Evolutionary conservation across 169 alveolate species (phyloP).

Genomic region (Plasmodium yoelii): DNA sequence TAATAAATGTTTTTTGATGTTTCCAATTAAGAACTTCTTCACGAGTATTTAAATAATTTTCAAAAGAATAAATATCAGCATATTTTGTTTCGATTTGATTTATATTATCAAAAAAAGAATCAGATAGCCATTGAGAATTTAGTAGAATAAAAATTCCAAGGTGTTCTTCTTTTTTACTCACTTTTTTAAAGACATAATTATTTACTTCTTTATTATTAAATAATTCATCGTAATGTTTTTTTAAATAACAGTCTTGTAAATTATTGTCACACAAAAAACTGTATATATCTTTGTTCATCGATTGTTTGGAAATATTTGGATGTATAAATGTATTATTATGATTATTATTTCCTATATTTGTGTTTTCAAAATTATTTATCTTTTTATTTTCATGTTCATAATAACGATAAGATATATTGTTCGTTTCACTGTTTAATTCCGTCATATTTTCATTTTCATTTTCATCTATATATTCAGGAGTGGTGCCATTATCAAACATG

Average conservation of each 20-base stretch:
- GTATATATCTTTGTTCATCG: conserved; percentile 22
- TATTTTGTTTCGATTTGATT: conserved; percentile 59
- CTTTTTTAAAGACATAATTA: conserved; percentile 30
- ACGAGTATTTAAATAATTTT: conserved; percentile 43
- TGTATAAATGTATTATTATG: neutral
- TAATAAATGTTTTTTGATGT: conserved; percentile 43
- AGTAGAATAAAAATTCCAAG: conserved; percentile 47
- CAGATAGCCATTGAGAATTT: conserved; percentile 65
- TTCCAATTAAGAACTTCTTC: conserved; percentile 68
- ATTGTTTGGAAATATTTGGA: conserved; percentile 2
- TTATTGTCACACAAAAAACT: conserved; percentile 42
- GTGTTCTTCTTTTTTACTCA: conserved; percentile 59
- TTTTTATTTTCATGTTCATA: neutral
- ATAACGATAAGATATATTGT: neutral
- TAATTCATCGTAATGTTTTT: conserved; percentile 29
- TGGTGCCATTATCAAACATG: neutral
- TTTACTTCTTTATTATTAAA: conserved; percentile 44
- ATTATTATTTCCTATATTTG: neutral
- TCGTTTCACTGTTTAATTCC: neutral
- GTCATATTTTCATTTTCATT: neutral
- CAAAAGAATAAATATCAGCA: conserved; percentile 60
- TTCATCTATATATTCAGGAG: neutral
- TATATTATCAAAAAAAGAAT: conserved; percentile 56
- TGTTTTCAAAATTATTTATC: neutral
- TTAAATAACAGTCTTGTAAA: conserved; percentile 58